phyloP scores from a whole-genome alignment of 768 basidiomycete species.

The Amanita phalloides region DNA sequence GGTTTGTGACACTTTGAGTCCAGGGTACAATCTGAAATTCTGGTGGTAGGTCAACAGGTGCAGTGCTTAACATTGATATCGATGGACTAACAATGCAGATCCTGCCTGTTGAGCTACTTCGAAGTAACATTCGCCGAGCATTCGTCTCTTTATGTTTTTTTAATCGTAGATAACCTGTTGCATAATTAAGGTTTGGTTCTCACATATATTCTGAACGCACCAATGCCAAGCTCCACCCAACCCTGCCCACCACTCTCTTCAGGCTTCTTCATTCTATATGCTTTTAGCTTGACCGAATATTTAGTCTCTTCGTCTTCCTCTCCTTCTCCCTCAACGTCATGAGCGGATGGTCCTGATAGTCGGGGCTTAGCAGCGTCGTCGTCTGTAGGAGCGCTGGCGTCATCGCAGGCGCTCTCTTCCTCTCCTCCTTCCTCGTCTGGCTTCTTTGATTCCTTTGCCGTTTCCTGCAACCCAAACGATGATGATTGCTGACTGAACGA shows the following conservation, averaged over 20 bases:
- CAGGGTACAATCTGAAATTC: slow-evolving; percentile 65
- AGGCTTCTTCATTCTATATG: slow-evolving; percentile 45
- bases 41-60: slow-evolving; percentile 15
- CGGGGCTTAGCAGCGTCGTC: slow-evolving; percentile 31
- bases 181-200: neutral
- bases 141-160: slow-evolving; percentile 64
- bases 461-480: neutral
- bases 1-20: slow-evolving; percentile 39
- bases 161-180: slow-evolving; percentile 51
- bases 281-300: slow-evolving; percentile 48
- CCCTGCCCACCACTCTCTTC: slow-evolving; percentile 29
- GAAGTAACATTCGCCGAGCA: slow-evolving; percentile 50
- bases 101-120: slow-evolving; percentile 68
- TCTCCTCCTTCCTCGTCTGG: slow-evolving; percentile 12
- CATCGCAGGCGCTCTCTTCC: slow-evolving; percentile 14
- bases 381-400: slow-evolving; percentile 17
- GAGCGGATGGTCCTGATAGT: slow-evolving; percentile 18
- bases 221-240: slow-evolving; percentile 63
- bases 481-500: slow-evolving; percentile 7
- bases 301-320: slow-evolving; percentile 72
- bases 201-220: slow-evolving; percentile 25
- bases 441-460: slow-evolving; percentile 1
- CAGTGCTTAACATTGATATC: neutral
- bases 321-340: slow-evolving; percentile 68
- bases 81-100: slow-evolving; percentile 51